Base-by-base conservation (phyloP, 164 flowering plant species). In the Macadamia tetraphylla region DNA sequence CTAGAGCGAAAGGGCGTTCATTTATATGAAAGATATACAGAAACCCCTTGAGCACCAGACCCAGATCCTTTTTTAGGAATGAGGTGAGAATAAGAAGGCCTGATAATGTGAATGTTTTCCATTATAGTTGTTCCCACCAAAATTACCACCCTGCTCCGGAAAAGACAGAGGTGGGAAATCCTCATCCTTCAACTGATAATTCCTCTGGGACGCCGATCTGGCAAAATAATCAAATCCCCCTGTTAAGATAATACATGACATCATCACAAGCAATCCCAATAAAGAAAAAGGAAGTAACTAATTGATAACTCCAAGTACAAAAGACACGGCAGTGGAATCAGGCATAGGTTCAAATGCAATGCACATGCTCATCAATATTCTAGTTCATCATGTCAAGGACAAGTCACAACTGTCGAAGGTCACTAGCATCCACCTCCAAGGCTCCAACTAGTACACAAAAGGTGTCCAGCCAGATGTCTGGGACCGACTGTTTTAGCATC, bases 191-290 rank as follows among this genome's bases (percentile, higher is more conserved):
- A 73, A 68, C 68, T 71, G 74, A 73, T 81, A 78, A 62, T 77
- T 80, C 80, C 61, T 76, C 78, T 69, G 70, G 66, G 73, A 80
- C 70, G 74, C 71, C 51, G 74, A 82, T 77, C 84, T 80, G 77
- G 78, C 76, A 77, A 81, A 73, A 77, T 82, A 79, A 83, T 84
- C 83, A 85, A 82, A 78, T 40, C 72, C 84, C 75, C 92, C 90
- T 89, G 87, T 79, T 74, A 80, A 75, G 75, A 86, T 70, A 60
- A 74, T 63, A 76, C 62, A 75, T 67, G 56, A 84, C 60, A 79
- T 60, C 80, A 80, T 75, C 73, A 81, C 66, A 73, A 65, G 71
- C 62, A 23, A 73, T 76, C 78, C 70, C 74, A 72, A 23, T 30
- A 49, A 69, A 29, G 58, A 48, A 51, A 42, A 70, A 64, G 35